Evolutionary conservation across 768 basidiomycete genomes (phyloP).

Genomic region (Pisolithus marmoratus): DNA sequence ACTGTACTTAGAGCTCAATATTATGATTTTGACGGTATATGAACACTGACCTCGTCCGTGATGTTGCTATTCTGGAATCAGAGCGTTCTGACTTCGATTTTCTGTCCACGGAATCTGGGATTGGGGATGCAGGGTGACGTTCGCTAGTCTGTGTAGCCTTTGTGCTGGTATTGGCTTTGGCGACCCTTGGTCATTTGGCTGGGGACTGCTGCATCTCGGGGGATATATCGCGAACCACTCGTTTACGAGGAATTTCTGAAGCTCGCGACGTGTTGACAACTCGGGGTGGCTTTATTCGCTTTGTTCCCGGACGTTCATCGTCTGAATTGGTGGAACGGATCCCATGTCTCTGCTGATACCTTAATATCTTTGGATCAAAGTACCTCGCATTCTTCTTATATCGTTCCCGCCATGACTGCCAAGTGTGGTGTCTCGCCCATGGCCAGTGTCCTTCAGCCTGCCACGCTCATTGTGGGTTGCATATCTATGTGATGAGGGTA

Average conservation of each 20-base stretch:
- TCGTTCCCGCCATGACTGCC: conserved; percentile 61
- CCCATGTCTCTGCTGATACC: conserved; percentile 32
- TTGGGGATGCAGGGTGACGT: background rate
- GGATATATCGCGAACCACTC: background rate
- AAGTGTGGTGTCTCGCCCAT: conserved; percentile 48
- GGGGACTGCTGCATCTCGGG: background rate
- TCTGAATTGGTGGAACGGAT: background rate
- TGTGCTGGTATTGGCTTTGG: background rate
- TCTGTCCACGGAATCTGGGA: background rate
- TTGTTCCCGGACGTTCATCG: background rate
- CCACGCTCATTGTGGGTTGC: background rate
- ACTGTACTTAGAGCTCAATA: too few relatives aligned
- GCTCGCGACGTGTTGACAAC: background rate
- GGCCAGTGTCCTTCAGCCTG: conserved; percentile 41
- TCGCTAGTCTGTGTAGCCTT: background rate
- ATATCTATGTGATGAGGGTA: background rate
- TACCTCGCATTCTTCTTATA: conserved; percentile 40
- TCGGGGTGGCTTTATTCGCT: background rate
- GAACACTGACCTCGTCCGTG: too few relatives aligned
- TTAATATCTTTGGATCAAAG: conserved; percentile 40
- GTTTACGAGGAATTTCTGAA: background rate
- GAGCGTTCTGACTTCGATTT: background rate
- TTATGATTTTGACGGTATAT: too few relatives aligned
- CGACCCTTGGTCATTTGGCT: background rate
- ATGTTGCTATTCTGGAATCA: too few relatives aligned